These are phyloP conservation scores for Aegilops umbellulata DNA, from an alignment of 176 grass and related monocot species.

Conservation along the genomic window DNA sequence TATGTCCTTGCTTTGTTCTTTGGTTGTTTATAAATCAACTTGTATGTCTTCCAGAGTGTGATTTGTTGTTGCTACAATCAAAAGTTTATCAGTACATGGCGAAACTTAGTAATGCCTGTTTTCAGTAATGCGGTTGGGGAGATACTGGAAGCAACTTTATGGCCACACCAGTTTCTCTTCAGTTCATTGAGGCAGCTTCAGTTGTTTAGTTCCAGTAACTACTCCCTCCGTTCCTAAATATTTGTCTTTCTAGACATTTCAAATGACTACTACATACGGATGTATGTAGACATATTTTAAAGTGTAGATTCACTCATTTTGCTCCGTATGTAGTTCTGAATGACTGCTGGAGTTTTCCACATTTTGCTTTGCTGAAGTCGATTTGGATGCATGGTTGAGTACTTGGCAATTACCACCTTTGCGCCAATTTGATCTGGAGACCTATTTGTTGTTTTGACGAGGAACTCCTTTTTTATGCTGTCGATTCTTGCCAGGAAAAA, in stretches of 20 bases:
- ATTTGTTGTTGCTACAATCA: not conserved
- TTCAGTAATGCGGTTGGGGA: not conserved
- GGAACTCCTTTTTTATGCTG: not conserved
- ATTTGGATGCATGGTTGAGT: not conserved
- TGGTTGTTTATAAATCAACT: not conserved
- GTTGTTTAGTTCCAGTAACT: too few relatives aligned
- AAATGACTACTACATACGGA: too few relatives aligned
- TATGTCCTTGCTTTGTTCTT: too few relatives aligned
- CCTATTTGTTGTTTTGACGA: not conserved
- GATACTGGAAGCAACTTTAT: not conserved
- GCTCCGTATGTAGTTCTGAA: too few relatives aligned
- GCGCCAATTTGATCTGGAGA: not conserved
- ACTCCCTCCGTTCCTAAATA: too few relatives aligned
- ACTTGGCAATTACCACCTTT: not conserved
- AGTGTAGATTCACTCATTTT: too few relatives aligned
- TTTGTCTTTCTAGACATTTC: too few relatives aligned
- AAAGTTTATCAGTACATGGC: not conserved
- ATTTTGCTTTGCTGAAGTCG: constrained; percentile 4
- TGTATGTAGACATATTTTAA: too few relatives aligned
- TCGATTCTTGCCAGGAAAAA: not conserved
- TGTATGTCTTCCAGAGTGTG: not conserved
- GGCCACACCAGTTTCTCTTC: not conserved
- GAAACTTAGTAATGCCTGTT: not conserved
- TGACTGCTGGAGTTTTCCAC: not conserved
- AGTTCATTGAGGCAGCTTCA: not conserved